Evolutionary conservation across 257 asterid genomes (phyloP).

Genomic region (Plectranthus barbatus): DNA sequence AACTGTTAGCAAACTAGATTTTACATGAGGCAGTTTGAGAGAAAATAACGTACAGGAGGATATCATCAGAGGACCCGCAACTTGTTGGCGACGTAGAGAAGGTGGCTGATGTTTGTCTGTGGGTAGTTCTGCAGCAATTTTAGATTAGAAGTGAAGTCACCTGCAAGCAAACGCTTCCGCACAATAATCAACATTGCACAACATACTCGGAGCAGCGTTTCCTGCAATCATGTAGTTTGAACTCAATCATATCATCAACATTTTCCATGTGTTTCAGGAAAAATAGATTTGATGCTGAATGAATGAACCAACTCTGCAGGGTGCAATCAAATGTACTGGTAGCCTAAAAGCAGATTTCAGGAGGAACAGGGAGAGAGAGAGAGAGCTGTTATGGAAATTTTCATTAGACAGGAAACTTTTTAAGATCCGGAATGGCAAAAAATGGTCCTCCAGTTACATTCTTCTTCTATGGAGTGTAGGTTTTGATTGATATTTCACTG

Average conservation of each 20-base stretch:
- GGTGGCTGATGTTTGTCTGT: slow-evolving; percentile 78
- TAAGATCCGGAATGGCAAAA: too few relatives aligned
- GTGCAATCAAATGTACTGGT: too few relatives aligned
- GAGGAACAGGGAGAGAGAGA: neutral
- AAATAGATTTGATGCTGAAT: too few relatives aligned
- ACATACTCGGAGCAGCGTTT: slow-evolving; percentile 72
- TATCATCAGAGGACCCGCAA: slow-evolving; percentile 36
- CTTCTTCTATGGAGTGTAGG: too few relatives aligned
- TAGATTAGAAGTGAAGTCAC: slow-evolving; percentile 89
- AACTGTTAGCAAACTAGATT: slow-evolving; percentile 15
- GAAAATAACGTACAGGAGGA: too few relatives aligned
- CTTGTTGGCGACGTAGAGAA: slow-evolving; percentile 86
- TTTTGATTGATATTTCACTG: too few relatives aligned
- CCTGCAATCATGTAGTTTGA: slow-evolving; percentile 41
- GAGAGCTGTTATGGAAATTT: too few relatives aligned
- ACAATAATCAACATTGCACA: slow-evolving; percentile 90
- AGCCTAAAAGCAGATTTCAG: too few relatives aligned
- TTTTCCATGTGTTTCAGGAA: too few relatives aligned
- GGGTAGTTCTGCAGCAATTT: slow-evolving; percentile 88
- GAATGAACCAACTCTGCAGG: neutral
- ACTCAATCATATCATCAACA: neutral
- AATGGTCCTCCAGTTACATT: too few relatives aligned
- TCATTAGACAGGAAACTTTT: too few relatives aligned
- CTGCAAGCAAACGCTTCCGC: slow-evolving; percentile 82
- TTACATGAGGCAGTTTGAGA: slow-evolving; percentile 7